Evolutionary conservation across 2,329 filamentous ascomycete species (phyloP).

Genomic region (Aspergillus alliaceus): DNA sequence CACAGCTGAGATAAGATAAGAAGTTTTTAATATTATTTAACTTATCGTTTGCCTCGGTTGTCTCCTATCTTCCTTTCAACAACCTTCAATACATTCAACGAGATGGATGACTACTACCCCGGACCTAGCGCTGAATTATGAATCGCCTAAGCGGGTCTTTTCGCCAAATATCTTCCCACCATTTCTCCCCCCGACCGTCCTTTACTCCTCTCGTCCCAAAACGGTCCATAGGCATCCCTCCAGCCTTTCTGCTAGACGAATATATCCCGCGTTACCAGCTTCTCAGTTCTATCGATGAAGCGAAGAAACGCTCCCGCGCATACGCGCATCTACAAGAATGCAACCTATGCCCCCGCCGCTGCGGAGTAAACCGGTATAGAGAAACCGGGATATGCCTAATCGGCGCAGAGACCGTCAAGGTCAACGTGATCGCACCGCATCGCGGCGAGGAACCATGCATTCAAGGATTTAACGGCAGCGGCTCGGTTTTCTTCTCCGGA

Average conservation of each 20-base stretch:
- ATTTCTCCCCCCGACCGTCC: not conserved
- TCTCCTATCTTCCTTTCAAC: not conserved
- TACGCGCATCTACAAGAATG: slow-evolving; percentile 76
- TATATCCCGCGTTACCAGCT: slow-evolving; percentile 73
- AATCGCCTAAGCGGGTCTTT: not conserved
- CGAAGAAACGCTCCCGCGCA: slow-evolving; percentile 71
- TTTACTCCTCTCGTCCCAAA: slow-evolving; percentile 13
- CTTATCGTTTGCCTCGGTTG: too few relatives aligned
- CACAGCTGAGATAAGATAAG: slow-evolving; percentile 22
- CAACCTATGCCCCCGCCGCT: slow-evolving; percentile 76
- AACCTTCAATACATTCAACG: not conserved
- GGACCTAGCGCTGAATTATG: not conserved
- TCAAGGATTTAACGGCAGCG: slow-evolving; percentile 77
- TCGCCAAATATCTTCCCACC: not conserved
- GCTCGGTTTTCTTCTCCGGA: slow-evolving; percentile 78
- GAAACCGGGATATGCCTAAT: slow-evolving; percentile 77
- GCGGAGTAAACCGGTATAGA: slow-evolving; percentile 78
- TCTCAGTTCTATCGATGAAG: slow-evolving; percentile 65
- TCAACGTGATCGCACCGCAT: slow-evolving; percentile 82
- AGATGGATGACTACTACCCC: not conserved
- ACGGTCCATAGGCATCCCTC: slow-evolving; percentile 53
- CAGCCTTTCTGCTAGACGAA: slow-evolving; percentile 70
- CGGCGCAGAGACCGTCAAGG: slow-evolving; percentile 69
- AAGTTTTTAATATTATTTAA: too few relatives aligned
- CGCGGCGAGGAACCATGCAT: slow-evolving; percentile 84